Percentiles rank a stretch among this genome's conserved stretches.
phyloP scores from a whole-genome alignment of 2,329 filamentous ascomycete genomes.

The Gnomoniopsis smithogilvyi region DNA sequence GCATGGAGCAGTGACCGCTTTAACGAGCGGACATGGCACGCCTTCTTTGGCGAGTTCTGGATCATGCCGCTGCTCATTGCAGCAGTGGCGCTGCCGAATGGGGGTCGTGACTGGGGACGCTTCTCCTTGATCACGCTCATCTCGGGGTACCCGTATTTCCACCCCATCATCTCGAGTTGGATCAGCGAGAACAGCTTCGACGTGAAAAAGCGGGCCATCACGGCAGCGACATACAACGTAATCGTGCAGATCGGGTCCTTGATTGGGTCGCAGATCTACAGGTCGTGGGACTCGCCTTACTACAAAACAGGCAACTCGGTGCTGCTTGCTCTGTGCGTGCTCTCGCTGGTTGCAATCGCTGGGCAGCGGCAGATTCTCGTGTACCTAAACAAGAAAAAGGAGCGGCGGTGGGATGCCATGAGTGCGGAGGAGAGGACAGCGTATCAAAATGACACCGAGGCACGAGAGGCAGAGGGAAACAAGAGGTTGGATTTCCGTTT shows the following conservation, averaged over 20 bases:
- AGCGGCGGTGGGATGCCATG: constrained; percentile 43
- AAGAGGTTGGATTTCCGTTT: constrained; percentile 51
- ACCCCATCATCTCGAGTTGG: constrained; percentile 51
- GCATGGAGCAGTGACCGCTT: constrained; percentile 54
- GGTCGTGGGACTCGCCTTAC: constrained; percentile 48
- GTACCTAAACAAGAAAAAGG: constrained; percentile 46
- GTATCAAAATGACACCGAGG: constrained; percentile 43
- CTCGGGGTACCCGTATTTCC: constrained; percentile 55
- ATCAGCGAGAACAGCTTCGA: constrained; percentile 47
- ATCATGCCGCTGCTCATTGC: constrained; percentile 49
- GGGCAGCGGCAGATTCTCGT: constrained; percentile 42
- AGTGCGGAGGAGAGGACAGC: constrained; percentile 38
- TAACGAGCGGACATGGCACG: constrained; percentile 51
- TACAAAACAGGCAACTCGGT: constrained; percentile 58
- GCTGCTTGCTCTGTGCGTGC: constrained; percentile 48
- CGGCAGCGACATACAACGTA: constrained; percentile 46
- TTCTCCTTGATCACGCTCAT: constrained; percentile 50
- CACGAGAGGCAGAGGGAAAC: constrained; percentile 45
- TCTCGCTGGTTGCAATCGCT: constrained; percentile 48
- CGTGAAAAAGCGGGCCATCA: constrained; percentile 46
- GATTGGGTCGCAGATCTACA: constrained; percentile 46
- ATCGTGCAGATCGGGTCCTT: constrained; percentile 44
- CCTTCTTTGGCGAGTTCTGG: constrained; percentile 50
- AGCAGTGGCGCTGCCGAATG: constrained; percentile 45
- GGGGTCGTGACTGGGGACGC: constrained; percentile 47